Conservation (phyloP, 176 grass and related monocot genomes). For the Aechmea fasciata region DNA sequence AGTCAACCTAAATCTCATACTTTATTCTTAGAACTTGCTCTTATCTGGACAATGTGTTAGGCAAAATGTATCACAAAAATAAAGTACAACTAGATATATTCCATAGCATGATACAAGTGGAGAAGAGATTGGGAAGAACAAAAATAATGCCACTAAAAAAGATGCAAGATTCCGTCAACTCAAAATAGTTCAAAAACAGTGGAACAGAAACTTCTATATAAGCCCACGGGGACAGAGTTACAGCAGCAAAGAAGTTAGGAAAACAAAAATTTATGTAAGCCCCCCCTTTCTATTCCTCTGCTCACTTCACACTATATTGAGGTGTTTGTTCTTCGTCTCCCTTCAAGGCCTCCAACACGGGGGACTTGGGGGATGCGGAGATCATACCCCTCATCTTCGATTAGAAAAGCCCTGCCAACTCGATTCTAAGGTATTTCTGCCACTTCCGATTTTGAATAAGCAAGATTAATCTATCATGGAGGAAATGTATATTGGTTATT, state of each 20-base stretch:
- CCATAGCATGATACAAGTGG: neutral
- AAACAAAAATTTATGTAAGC: neutral
- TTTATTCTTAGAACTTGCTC: neutral
- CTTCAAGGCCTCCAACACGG: neutral
- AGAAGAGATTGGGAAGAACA: neutral
- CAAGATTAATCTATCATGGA: neutral
- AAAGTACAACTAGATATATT: neutral
- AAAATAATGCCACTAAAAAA: neutral
- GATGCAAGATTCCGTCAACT: neutral
- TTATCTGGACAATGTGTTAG: neutral
- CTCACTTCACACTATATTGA: neutral
- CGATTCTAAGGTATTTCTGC: neutral
- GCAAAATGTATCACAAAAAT: neutral
- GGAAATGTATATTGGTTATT: neutral
- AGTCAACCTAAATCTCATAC: neutral
- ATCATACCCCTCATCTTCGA: neutral
- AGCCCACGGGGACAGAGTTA: neutral
- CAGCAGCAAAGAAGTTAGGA: neutral
- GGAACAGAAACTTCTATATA: neutral
- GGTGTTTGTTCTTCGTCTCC: slow-evolving; percentile 3
- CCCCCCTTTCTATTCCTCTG: neutral
- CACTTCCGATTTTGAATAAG: neutral
- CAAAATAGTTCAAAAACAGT: neutral
- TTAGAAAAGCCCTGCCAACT: neutral
- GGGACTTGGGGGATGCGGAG: neutral